phyloP scores from a whole-genome alignment of 441 rosid genomes.

The Cnidoscolus chayamansa region DNA sequence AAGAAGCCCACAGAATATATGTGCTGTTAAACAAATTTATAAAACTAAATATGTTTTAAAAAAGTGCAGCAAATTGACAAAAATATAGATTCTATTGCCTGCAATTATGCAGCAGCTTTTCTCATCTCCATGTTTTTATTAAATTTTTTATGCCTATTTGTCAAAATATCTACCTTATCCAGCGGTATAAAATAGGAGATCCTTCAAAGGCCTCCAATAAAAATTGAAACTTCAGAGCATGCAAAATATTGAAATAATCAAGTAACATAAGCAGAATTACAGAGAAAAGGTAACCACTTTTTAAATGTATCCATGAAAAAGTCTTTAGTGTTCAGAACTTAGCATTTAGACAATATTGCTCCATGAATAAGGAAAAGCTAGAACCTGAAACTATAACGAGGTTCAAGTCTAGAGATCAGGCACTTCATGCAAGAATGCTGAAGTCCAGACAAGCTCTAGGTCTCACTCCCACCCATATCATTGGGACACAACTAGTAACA shows the following conservation, averaged over 20 bases:
- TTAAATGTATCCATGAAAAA: not conserved
- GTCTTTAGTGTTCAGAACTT: not conserved
- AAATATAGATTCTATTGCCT: not conserved
- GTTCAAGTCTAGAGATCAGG: not conserved
- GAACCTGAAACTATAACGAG: not conserved
- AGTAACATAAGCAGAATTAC: not conserved
- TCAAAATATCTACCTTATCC: not conserved
- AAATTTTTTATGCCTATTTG: not conserved
- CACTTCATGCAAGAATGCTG: not conserved
- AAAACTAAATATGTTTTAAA: not conserved
- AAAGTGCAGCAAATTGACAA: not conserved
- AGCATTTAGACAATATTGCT: not conserved
- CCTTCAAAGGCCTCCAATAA: not conserved
- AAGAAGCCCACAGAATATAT: constrained; percentile 4
- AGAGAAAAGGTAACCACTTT: not conserved
- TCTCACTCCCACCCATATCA: not conserved
- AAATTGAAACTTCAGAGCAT: not conserved
- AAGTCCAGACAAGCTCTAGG: not conserved
- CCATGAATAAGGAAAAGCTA: not conserved
- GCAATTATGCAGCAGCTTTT: constrained; percentile 4
- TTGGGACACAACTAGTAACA: not conserved
- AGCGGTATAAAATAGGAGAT: not conserved
- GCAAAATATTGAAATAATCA: not conserved
- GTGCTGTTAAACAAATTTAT: not conserved
- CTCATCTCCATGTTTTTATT: not conserved